Base-by-base conservation (phyloP, 2,329 filamentous ascomycete species). In the Chalaropsis thielavioides region DNA sequence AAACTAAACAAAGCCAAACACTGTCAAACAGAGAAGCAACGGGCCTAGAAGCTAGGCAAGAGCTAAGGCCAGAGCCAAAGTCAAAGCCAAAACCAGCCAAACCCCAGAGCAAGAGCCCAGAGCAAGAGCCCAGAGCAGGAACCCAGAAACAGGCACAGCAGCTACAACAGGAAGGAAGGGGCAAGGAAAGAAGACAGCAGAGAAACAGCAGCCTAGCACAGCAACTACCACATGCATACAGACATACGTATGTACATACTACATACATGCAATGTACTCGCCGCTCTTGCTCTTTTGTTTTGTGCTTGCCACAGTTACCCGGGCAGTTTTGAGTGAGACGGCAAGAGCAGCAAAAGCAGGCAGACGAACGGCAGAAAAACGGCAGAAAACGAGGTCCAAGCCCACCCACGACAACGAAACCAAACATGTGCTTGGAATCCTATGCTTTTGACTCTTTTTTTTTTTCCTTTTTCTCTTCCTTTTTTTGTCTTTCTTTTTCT, bases 91-190 rank as follows among this genome's bases (percentile, higher is more conserved):
- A 27, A 31, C 22, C 22, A 56, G 46, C 54, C n/a, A 31, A 41
- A 56, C 15, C 35, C 19, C 13, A 54, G 15, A 27, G 46, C 46
- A 56, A 43, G 8, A 56, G 38, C 27, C 17, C 22, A 54, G 24
- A 56, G 46, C 54, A 8, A 31, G 27, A 56, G 15, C 35, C 19
- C 13, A 54, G 15, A 27, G 46, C 46, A 56, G 31, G 8, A 56
- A 22, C 27, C 17, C 22, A 38, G 35, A 38, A 38, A 38, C 35
- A 38, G 35, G 35, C 6, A 6, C 35, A 8, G 35, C 35, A 38
- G 35, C 35, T 38, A 38, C 5, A 62, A 49, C 19, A 58, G 59
- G 59, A 61, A 63, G 61, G 61, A 63, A 63, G 61, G 61, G 61
- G 61, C 61, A 54, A 51, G 27, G 61, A 24, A 24, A 51, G n/a